Percentiles rank a stretch among this genome's conserved stretches.
phyloP scores from a whole-genome alignment of 208 protist species.

The Strigomonas culicis region DNA sequence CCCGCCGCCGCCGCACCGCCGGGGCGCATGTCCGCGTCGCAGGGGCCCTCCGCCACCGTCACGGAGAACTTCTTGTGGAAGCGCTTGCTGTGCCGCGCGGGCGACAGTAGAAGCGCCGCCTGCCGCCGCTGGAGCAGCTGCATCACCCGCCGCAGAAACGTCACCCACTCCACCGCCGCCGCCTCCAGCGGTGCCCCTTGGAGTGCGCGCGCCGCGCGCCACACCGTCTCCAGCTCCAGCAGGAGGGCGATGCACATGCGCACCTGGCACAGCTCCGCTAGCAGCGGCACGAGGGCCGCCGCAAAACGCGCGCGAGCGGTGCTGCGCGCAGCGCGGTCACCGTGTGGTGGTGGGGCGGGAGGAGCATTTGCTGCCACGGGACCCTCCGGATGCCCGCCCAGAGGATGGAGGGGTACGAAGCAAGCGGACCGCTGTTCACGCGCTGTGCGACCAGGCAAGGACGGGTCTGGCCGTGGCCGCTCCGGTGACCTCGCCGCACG shows the following conservation, averaged over 20 bases:
- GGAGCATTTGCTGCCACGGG: too few species aligned
- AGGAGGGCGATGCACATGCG: background rate
- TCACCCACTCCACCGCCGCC: background rate
- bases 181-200: background rate
- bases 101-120: background rate
- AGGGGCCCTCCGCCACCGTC: background rate
- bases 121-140: background rate
- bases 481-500: too few species aligned
- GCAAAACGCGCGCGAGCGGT: too few species aligned
- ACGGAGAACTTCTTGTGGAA: background rate
- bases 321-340: too few species aligned
- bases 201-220: too few species aligned
- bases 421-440: too few species aligned
- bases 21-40: background rate
- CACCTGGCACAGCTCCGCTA: background rate
- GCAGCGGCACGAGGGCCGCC: background rate
- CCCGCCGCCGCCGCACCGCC: background rate
- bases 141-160: too few species aligned
- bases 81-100: background rate
- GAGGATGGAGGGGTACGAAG: too few species aligned
- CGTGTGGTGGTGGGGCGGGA: too few species aligned
- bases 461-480: too few species aligned
- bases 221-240: background rate
- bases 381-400: too few species aligned
- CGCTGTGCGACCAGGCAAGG: too few species aligned